Evolutionary conservation across 345 rosid species (phyloP).

Genomic region (Leavenworthia alabamica): DNA sequence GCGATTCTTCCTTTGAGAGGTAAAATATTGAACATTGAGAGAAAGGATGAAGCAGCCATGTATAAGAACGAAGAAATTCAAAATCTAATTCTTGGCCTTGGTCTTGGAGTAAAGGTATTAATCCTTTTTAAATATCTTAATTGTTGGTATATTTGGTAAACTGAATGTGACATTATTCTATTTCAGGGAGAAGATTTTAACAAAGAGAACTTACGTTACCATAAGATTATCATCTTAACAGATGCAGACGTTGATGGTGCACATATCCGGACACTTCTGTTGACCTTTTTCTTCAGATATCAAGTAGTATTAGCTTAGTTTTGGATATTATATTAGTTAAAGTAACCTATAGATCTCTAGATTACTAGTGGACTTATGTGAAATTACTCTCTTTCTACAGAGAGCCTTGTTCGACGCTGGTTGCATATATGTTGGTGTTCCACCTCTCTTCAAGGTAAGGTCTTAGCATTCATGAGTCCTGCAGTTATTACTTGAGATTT

Average conservation of each 20-base stretch:
- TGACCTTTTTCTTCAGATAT: constrained; percentile 97
- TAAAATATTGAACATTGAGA: constrained; percentile 87
- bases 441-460: constrained; percentile 89
- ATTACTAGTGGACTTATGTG: neutral
- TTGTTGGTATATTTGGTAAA: neutral
- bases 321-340: neutral
- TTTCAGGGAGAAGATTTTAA: constrained; percentile 89
- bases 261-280: constrained; percentile 84
- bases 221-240: constrained; percentile 87
- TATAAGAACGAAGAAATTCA: constrained; percentile 98
- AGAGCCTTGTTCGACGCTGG: constrained; percentile 85
- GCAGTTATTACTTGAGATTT: constrained; percentile 14
- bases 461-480: constrained; percentile 5
- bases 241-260: constrained; percentile 99
- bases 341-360: neutral
- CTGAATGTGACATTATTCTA: neutral
- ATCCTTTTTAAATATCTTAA: neutral
- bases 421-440: constrained; percentile 92
- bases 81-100: constrained; percentile 87
- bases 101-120: constrained; percentile 90
- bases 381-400: constrained; percentile 37
- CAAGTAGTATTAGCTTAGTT: constrained; percentile 70
- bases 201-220: constrained; percentile 79
- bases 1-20: constrained; percentile 98
- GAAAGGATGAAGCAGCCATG: constrained; percentile 97